Conservation (phyloP, 768 basidiomycete genomes). For the Tephrocybe rancida region DNA sequence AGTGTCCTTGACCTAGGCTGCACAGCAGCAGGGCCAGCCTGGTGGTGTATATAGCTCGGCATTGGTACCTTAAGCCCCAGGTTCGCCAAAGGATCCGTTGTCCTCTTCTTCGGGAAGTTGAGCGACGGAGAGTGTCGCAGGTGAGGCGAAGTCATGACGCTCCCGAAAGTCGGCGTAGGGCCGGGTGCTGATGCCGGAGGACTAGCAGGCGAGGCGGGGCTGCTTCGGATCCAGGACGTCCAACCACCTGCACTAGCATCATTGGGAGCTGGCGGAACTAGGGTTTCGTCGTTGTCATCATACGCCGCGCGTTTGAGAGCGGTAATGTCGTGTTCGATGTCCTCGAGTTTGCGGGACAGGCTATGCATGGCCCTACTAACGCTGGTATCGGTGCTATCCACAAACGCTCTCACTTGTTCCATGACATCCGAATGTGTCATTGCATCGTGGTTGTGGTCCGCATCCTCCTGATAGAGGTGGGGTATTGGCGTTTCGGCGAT, state of each 20-base stretch:
- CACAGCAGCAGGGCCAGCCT: slow-evolving; percentile 7
- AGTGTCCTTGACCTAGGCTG: slow-evolving; percentile 46
- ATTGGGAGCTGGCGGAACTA: slow-evolving; percentile 14
- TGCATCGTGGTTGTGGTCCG: slow-evolving; percentile 17
- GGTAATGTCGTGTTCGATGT: slow-evolving; percentile 78
- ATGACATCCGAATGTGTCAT: slow-evolving; percentile 41
- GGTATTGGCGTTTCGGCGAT: slow-evolving; percentile 17
- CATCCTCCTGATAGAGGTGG: not conserved
- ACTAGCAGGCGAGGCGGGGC: slow-evolving; percentile 40
- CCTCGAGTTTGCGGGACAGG: slow-evolving; percentile 64
- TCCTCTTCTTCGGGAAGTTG: slow-evolving; percentile 21
- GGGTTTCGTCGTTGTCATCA: slow-evolving; percentile 32
- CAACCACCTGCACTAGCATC: slow-evolving; percentile 36
- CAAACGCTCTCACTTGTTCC: slow-evolving; percentile 54
- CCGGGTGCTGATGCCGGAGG: slow-evolving; percentile 30
- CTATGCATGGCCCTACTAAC: slow-evolving; percentile 47
- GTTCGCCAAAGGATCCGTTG: slow-evolving; percentile 41
- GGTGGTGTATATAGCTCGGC: slow-evolving; percentile 41
- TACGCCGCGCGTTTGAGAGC: slow-evolving; percentile 63
- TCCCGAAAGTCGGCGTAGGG: slow-evolving; percentile 64
- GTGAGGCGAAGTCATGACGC: slow-evolving; percentile 68
- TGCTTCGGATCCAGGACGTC: slow-evolving; percentile 56
- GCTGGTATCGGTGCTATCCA: slow-evolving; percentile 51
- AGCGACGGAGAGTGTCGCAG: slow-evolving; percentile 52
- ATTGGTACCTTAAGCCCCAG: slow-evolving; percentile 62